Percentiles rank a stretch among this genome's conserved stretches.
Evolutionary conservation across 2,329 filamentous ascomycete genomes (phyloP).

Genomic region (Colletotrichum salicis): DNA sequence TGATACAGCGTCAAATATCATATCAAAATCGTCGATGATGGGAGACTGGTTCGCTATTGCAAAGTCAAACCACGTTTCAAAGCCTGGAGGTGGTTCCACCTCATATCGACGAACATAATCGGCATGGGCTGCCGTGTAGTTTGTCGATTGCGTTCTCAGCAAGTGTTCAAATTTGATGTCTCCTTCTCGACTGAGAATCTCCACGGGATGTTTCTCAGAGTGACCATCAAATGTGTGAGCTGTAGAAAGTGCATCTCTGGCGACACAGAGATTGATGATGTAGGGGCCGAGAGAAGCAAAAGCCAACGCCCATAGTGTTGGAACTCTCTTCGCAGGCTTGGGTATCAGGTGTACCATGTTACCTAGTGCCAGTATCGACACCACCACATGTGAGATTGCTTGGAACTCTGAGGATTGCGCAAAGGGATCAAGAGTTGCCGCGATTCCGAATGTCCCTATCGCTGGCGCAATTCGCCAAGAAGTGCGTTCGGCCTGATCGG

Average conservation of each 20-base stretch:
- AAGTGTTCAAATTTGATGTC: neutral
- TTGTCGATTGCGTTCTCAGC: slow-evolving; percentile 3
- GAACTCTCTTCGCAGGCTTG: neutral
- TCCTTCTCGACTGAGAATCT: neutral
- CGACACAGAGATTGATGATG: neutral
- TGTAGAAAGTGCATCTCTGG: neutral
- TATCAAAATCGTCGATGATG: slow-evolving; percentile 63
- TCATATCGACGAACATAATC: slow-evolving; percentile 58
- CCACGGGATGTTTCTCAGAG: neutral
- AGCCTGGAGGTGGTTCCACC: slow-evolving; percentile 56
- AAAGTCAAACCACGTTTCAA: slow-evolving; percentile 57
- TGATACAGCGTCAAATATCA: slow-evolving; percentile 50
- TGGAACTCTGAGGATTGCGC: neutral
- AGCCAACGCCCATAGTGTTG: neutral
- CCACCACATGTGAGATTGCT: neutral
- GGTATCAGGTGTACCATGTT: neutral
- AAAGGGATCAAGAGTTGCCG: neutral
- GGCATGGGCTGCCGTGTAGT: slow-evolving; percentile 41
- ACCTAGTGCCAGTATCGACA: neutral
- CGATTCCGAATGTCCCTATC: neutral
- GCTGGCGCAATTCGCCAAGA: slow-evolving; percentile 9
- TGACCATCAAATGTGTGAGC: neutral
- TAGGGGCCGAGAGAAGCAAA: neutral
- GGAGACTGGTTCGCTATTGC: slow-evolving; percentile 51
- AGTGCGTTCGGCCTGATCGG: neutral